Percentiles rank a stretch among this genome's conserved stretches.
These are phyloP conservation scores for Exsudoporus frostii DNA, from an alignment of 768 basidiomycete genomes.

Conservation along the genomic window DNA sequence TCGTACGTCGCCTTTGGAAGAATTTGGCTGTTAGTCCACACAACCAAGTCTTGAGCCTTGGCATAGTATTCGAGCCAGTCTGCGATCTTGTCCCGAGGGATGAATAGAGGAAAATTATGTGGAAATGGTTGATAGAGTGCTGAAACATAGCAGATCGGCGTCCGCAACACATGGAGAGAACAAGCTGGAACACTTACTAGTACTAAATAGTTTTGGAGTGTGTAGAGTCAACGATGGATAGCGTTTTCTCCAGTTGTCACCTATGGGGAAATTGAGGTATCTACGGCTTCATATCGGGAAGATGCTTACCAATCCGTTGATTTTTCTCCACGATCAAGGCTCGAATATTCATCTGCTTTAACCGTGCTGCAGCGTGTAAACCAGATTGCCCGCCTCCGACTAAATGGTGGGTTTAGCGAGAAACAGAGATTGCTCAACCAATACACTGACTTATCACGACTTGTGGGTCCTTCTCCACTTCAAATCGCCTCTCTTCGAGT, in stretches of 20 bases:
- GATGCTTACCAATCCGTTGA: neutral
- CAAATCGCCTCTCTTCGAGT: neutral
- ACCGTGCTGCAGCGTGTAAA: slow-evolving; percentile 1
- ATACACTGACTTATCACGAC: slow-evolving; percentile 1
- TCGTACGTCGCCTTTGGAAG: slow-evolving; percentile 1
- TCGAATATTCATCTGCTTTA: neutral
- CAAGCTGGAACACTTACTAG: neutral
- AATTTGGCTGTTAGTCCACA: slow-evolving; percentile 6
- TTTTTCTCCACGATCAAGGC: slow-evolving; percentile 3
- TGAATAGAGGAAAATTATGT: slow-evolving; percentile 1
- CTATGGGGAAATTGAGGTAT: neutral
- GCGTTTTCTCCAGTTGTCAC: slow-evolving; percentile 7
- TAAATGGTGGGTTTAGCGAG: neutral
- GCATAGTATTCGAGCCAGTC: slow-evolving; percentile 5
- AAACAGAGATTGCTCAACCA: neutral
- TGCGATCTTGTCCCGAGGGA: slow-evolving; percentile 3
- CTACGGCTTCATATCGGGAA: neutral
- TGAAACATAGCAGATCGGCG: neutral
- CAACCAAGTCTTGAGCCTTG: slow-evolving; percentile 3
- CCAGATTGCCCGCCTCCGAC: slow-evolving; percentile 2
- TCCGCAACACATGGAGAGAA: neutral
- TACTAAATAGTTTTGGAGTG: neutral
- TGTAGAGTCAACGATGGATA: slow-evolving; percentile 6
- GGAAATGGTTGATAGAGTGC: slow-evolving; percentile 5
- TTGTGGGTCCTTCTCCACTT: slow-evolving; percentile 5